Evolutionary conservation across 2,329 filamentous ascomycete species (phyloP), one percentile per base, ranked within the genome.

Genomic region (Exophiala mesophila): DNA sequence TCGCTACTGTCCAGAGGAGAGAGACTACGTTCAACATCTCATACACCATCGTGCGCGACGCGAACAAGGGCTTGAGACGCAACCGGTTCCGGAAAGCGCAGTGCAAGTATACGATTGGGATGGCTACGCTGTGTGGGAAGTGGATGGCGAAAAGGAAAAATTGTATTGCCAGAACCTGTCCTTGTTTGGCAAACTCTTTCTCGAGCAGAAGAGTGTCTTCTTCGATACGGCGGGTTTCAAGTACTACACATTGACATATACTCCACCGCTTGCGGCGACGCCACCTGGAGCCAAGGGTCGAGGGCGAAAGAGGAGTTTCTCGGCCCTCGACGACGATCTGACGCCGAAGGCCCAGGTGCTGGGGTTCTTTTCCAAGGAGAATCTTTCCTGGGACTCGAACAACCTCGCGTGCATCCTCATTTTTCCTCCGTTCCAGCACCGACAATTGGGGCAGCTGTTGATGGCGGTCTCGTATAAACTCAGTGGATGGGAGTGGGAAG

Each of bases 301-400:
- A 28, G 53, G 45, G 15, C 36, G 45, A 13, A 54, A 52, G 41
- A 44, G 50, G 18, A 45, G 45, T 21, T 45, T 35, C 13, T 49
- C 54, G n/a, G 44, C 45, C 4, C 21, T 43, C 13, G 47, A 45
- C 12, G 59, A 69, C 58, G 54, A 59, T 44, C 58, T 65, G 55
- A 39, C 47, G 6, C 31, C 47, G 19, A 42, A 44, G 6, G 47
- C 53, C 3, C 79, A 83, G 58, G 82, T 96, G 20, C 78, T 90
- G 1, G 92, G 92, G n/a, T 97, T 97, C 74, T 98, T 97, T 70
- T 94, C 86, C 51, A 97, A 98, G 62, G 92, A 98, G 65, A 97
- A 97, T 63, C 85, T 96, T 73, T 95, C 88, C 3, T 98, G 92
- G 90, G 92, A 98, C 59, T 89, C 90, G 58, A 97, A 98, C 65